phyloP scores from a whole-genome alignment of 2,329 filamentous ascomycete species.

The Alternaria sp. region DNA sequence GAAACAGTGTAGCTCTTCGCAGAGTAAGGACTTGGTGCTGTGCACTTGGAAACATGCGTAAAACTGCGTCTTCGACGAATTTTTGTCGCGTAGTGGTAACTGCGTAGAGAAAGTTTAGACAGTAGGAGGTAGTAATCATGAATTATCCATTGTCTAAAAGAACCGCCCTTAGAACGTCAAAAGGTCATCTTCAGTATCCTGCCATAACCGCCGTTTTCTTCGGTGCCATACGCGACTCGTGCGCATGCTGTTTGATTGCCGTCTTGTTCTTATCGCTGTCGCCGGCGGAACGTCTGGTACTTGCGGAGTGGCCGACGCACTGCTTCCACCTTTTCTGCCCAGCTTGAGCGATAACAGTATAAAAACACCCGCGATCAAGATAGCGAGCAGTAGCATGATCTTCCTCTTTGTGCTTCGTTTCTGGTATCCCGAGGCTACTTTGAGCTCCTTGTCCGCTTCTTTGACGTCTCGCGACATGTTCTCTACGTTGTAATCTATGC shows the following conservation, averaged over 20 bases:
- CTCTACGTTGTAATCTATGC: conserved; percentile 86
- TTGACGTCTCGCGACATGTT: conserved; percentile 94
- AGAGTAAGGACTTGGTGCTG: not conserved
- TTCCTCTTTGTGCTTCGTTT: conserved; percentile 88
- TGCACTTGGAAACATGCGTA: not conserved
- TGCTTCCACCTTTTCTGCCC: conserved; percentile 60
- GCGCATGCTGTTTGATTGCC: conserved; percentile 25
- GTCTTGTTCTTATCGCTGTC: conserved; percentile 24
- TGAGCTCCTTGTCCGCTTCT: conserved; percentile 89
- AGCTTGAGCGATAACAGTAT: conserved; percentile 82
- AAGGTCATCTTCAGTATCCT: conserved; percentile 26
- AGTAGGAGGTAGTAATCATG: conserved; percentile 22
- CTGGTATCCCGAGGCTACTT: conserved; percentile 87
- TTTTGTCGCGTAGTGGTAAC: not conserved
- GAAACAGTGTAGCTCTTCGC: not conserved
- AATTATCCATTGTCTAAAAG: conserved; percentile 7
- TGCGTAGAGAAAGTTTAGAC: not conserved
- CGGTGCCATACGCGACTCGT: conserved; percentile 46
- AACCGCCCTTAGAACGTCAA: not conserved
- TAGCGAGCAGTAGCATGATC: conserved; percentile 84
- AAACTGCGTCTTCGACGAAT: not conserved
- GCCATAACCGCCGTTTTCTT: conserved; percentile 48
- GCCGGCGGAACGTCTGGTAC: conserved; percentile 35
- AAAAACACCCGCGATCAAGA: conserved; percentile 86
- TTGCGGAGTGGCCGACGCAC: conserved; percentile 26